Base-by-base conservation (phyloP, 169 alveolate genomes). In the Babesia sp. region DNA sequence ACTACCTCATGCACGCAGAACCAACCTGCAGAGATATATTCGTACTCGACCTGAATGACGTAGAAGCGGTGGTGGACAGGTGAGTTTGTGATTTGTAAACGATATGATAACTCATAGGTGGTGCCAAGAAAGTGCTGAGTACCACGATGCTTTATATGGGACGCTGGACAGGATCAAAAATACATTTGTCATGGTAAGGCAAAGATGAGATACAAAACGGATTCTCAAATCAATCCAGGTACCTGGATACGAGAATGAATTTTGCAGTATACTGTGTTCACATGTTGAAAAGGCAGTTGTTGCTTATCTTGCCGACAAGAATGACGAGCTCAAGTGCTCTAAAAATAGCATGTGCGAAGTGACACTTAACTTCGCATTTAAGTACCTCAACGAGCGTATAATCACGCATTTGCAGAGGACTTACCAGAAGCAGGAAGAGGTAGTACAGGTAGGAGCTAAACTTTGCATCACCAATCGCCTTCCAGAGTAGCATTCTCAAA, bases 231-330 rank as follows among this genome's bases (percentile, higher is more conserved):
- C 20, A 12, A 18, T 61, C 6, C 54, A 76, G 85, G 85, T 79
- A 8, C 87, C 87, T 8, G 87, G 87, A 0, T 79, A 79, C 20
- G 87, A 79, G 41, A 22, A 57, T 18, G 87, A 79, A 51, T 39
- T 70, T 14, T 34, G 81, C n/a, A 70, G 73, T 42, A 79, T 57
- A 7, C 64, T 79, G 20, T 69, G 73, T n/a, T 34, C 72, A 28
- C 54, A 64, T 9, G 74, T 68, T 4, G 87, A 79, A 11, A 68
- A 58, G 26, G 72, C 83, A 1, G 76, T 79, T 22, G 20, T 28
- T 8, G 50, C 53, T 3, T 59, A 64, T 36, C n/a, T 70, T 6
- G 48, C 22, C 20, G 67, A 70, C 37, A 68, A 45, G 18, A 66
- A 60, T 22, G 87, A 79, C 24, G 72, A 79, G 28, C 51, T 45